These are phyloP conservation scores for Dioszegia hungarica DNA, from an alignment of 768 basidiomycete genomes.

Conservation along the genomic window DNA sequence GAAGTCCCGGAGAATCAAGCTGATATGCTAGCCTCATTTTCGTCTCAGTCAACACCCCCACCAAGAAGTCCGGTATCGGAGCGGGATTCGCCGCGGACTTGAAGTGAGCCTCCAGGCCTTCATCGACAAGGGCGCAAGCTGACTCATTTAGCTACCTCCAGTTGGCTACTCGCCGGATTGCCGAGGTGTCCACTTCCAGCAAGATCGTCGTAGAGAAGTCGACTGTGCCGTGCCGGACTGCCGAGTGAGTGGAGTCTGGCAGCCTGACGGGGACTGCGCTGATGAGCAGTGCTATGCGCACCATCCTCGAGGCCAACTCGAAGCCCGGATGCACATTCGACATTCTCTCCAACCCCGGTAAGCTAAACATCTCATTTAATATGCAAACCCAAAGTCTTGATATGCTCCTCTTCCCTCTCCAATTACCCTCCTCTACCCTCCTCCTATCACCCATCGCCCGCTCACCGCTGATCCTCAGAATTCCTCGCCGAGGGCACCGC, in stretches of 20 bases:
- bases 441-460: neutral
- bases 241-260: conserved; percentile 55
- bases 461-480: conserved; percentile 53
- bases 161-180: conserved; percentile 91
- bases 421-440: neutral
- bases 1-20: neutral
- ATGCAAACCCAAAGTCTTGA: neutral
- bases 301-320: conserved; percentile 97
- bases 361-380: neutral
- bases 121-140: conserved; percentile 6
- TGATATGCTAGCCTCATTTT: conserved; percentile 65
- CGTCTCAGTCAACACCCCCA: conserved; percentile 97
- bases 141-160: conserved; percentile 78
- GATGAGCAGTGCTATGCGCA: conserved; percentile 72
- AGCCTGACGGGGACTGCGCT: neutral
- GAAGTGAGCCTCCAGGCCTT: conserved; percentile 61
- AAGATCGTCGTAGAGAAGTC: conserved; percentile 99
- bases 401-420: neutral
- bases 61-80: conserved; percentile 95
- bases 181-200: conserved; percentile 76
- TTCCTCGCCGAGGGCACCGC: conserved; percentile 99
- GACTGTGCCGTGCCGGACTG: conserved; percentile 96
- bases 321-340: conserved; percentile 86
- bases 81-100: conserved; percentile 98
- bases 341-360: conserved; percentile 88